Evolutionary conservation across 2,329 filamentous ascomycete species (phyloP), one percentile per base, ranked within the genome.

Genomic region (Ceratocystis eucalypticola): DNA sequence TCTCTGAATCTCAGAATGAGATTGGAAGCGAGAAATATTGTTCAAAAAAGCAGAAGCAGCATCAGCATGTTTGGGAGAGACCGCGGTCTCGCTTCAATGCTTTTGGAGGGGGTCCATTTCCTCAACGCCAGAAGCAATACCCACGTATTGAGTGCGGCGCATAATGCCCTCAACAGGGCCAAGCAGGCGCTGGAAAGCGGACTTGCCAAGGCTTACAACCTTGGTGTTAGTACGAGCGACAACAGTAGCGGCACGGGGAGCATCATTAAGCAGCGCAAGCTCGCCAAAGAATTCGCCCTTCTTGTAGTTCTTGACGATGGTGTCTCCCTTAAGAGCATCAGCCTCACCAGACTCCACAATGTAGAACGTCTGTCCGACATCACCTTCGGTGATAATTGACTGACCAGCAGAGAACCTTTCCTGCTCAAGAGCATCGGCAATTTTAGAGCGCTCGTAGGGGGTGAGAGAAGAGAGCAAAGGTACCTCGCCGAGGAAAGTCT

Each of bases 201-300:
- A 90, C 77, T 96, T 96, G 70, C 91, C 91, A 61, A 99, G 80
- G 62, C 87, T 91, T 3, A 93, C 94, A 63, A 97, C 90, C 79
- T 96, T 97, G 74, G 96, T 88, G 69, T 96, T 89, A 5, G 88
- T 89, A 75, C 85, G 82, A 71, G 89, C 89, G 61, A 95, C 80
- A 64, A 99, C 86, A 71, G 88, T 96, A 63, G 94, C 94, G 46
- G 93, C 93, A 73, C 94, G 87, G 7, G 94, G 94, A 65, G 91
- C 89, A 73, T 99, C 93, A 71, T 97, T 95, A 71, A 97, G 81
- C 73, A 99, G 77, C 5, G 94, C 94, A 69, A 99, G 80, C 77
- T 99, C 94, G 69, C 94, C 94, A 77, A 99, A 99, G 79, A 94
- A 99, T 73, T 96, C 94, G 37, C 94, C 94, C 76, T 96, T 94